phyloP scores from a whole-genome alignment of 768 basidiomycete genomes.

The Clitopilus hobsonii region DNA sequence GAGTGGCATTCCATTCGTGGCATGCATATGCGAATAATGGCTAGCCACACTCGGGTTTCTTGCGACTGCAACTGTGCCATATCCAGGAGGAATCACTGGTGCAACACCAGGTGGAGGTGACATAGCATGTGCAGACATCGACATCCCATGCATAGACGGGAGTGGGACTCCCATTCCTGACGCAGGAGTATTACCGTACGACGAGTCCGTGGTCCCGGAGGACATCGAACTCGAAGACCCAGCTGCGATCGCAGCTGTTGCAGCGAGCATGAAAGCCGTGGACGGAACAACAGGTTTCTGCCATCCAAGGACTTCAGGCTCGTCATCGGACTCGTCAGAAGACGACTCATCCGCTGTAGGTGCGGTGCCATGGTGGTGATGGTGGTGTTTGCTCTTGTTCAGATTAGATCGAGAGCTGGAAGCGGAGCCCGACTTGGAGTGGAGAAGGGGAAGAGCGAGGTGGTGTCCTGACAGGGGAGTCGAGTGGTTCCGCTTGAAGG shows the following conservation, averaged over 20 bases:
- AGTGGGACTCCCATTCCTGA: neutral
- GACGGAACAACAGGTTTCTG: neutral
- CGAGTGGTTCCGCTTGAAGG: neutral
- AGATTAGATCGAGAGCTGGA: constrained; percentile 1
- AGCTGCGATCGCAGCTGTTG: neutral
- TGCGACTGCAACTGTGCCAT: too few species aligned
- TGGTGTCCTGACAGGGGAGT: neutral
- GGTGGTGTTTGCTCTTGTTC: constrained; percentile 10
- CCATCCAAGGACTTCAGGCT: neutral
- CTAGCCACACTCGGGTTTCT: too few species aligned
- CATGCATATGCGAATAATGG: too few species aligned
- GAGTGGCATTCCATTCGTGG: neutral
- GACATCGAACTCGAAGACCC: neutral
- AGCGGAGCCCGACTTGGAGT: constrained; percentile 10
- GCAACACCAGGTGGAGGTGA: neutral
- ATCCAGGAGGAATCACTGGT: neutral
- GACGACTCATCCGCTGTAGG: constrained; percentile 24
- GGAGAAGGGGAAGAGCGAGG: constrained; percentile 2
- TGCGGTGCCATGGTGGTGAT: constrained; percentile 14
- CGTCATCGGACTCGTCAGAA: constrained; percentile 9
- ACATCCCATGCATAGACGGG: neutral
- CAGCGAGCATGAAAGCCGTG: neutral
- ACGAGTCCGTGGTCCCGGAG: neutral
- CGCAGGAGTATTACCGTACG: neutral
- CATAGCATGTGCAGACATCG: too few species aligned